Conservation (phyloP, 1,139 yeast genomes). For the Kodamaea sp. region DNA sequence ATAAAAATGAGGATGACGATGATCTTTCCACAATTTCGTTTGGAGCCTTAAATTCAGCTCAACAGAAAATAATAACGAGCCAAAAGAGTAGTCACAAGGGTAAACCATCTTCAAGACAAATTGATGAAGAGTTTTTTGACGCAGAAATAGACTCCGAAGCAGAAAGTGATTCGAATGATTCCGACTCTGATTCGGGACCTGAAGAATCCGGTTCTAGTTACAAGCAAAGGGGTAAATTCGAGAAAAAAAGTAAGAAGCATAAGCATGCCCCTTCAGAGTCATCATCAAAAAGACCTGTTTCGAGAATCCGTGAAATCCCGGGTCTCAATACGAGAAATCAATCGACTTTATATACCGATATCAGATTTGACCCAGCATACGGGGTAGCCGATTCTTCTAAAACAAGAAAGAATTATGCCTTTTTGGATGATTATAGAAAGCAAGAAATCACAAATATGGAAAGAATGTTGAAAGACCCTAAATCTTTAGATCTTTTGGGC, state of each 20-base stretch:
- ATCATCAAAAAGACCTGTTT: conserved; percentile 69
- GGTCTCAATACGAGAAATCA: conserved; percentile 40
- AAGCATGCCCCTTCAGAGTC: conserved; percentile 82
- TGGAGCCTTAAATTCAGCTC: conserved; percentile 25
- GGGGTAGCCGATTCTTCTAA: conserved; percentile 73
- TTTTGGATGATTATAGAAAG: conserved; percentile 80
- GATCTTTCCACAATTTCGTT: conserved; percentile 26
- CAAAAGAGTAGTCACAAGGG: conserved; percentile 12
- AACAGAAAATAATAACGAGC: conserved; percentile 41
- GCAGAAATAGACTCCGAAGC: conserved; percentile 4
- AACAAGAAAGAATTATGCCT: conserved; percentile 73
- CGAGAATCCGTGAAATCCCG: conserved; percentile 68
- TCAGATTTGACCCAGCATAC: conserved; percentile 84
- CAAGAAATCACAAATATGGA: conserved; percentile 64
- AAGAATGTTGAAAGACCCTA: conserved; percentile 52
- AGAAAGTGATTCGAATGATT: conserved; percentile 11
- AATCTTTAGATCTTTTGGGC: conserved; percentile 41
- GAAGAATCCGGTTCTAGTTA: conserved; percentile 12
- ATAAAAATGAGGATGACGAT: conserved; percentile 28
- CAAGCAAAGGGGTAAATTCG: conserved; percentile 7
- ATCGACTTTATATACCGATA: conserved; percentile 59
- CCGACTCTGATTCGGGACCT: conserved; percentile 21
- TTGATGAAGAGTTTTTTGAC: conserved; percentile 5
- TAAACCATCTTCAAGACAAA: conserved; percentile 5
- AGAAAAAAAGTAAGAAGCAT: conserved; percentile 27